Evolutionary conservation across 805 yeast species (phyloP).

Genomic region (Naumovozyma baii): DNA sequence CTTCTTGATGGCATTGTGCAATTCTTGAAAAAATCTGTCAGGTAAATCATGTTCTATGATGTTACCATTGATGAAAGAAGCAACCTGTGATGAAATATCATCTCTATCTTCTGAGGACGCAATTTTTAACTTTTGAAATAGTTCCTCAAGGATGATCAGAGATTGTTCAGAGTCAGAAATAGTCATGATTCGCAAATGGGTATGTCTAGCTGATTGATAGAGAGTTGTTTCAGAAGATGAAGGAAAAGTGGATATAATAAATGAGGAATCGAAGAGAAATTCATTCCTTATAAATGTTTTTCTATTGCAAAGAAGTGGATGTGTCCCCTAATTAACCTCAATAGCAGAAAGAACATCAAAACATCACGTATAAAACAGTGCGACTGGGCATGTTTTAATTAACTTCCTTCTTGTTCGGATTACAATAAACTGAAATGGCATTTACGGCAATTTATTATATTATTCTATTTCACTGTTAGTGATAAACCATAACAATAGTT

Average conservation of each 20-base stretch:
- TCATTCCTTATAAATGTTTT: too few species aligned
- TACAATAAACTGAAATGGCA: too few species aligned
- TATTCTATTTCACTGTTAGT: too few species aligned
- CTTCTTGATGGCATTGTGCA: slow-evolving; percentile 62
- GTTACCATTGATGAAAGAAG: slow-evolving; percentile 88
- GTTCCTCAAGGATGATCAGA: slow-evolving; percentile 73
- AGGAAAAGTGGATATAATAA: too few species aligned
- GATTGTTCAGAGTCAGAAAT: slow-evolving; percentile 39
- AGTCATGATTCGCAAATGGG: neutral
- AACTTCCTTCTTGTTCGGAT: too few species aligned
- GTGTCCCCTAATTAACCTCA: neutral
- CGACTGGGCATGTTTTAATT: too few species aligned
- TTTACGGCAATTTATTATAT: too few species aligned
- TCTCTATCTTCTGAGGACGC: slow-evolving; percentile 75
- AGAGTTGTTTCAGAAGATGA: too few species aligned
- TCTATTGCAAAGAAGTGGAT: too few species aligned
- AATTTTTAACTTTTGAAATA: slow-evolving; percentile 80
- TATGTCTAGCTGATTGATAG: too few species aligned
- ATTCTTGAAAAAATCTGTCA: slow-evolving; percentile 65
- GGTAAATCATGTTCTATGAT: slow-evolving; percentile 98
- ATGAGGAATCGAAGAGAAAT: too few species aligned
- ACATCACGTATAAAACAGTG: neutral
- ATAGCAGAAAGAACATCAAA: neutral
- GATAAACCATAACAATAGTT: too few species aligned
- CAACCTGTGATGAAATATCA: slow-evolving; percentile 76